Conservation (phyloP, 192 early-diverging fungal genomes). For the Coemansia sp. region DNA sequence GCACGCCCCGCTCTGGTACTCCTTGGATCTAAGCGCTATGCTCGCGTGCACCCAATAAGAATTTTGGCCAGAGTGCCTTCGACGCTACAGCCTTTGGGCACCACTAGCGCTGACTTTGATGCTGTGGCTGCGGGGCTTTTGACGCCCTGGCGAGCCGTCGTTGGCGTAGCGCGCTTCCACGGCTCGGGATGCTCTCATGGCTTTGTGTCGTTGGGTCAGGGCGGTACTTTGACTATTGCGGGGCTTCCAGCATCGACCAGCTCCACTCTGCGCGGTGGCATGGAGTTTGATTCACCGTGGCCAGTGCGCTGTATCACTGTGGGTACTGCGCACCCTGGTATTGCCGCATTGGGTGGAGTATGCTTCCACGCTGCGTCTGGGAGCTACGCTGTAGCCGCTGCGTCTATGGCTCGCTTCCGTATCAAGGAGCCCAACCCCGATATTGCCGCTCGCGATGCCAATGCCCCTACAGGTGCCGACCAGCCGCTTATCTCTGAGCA, state of each 20-base stretch:
- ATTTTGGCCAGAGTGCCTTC: constrained; percentile 23
- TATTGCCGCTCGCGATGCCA: constrained; percentile 35
- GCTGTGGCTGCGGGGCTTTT: constrained; percentile 28
- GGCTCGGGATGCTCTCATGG: constrained; percentile 40
- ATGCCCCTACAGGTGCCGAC: constrained; percentile 9
- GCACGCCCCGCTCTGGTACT: constrained; percentile 37
- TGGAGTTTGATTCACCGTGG: constrained; percentile 55
- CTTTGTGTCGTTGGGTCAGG: constrained; percentile 45
- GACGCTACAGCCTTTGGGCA: constrained; percentile 14
- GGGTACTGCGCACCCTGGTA: constrained; percentile 42
- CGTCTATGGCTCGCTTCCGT: constrained; percentile 64
- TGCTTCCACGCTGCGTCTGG: constrained; percentile 82
- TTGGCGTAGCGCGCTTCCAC: constrained; percentile 46
- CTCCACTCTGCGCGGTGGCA: constrained; percentile 26
- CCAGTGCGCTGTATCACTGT: constrained; percentile 46
- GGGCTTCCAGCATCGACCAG: constrained; percentile 20
- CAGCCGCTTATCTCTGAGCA: constrained; percentile 40
- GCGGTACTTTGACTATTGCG: constrained; percentile 39
- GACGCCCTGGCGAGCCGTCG: constrained; percentile 23
- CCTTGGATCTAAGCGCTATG: constrained; percentile 39
- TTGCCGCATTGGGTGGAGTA: constrained; percentile 65
- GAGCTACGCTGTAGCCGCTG: constrained; percentile 79
- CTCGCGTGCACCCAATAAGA: constrained; percentile 50
- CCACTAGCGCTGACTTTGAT: constrained; percentile 19
- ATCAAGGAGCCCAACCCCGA: constrained; percentile 75